Base-by-base conservation (phyloP, 164 flowering plant genomes). In the Chimonanthus praecox region DNA sequence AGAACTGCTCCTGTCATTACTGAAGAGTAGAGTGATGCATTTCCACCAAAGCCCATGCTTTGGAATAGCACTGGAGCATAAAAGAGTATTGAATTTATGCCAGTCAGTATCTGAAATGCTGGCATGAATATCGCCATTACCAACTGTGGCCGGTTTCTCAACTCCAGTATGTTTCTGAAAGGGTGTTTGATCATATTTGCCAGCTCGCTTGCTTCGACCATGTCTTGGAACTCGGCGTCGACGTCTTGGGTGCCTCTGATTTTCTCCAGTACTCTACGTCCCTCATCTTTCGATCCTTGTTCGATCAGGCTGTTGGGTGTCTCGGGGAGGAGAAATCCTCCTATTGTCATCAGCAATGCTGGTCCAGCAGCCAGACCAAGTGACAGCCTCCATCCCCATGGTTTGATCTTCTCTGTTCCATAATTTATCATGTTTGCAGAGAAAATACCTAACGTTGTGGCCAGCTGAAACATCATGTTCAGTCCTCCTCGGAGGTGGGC, bases 321-420 rank as follows among this genome's bases (percentile, higher is more conserved):
- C 78, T 94, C 98, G 0, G 97, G 95, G 18, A 94, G 86, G 51
- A 92, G 73, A 43, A 86, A 6, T 2, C 98, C 98, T 43, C 98
- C 98, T 2, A 87, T 74, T 3, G 92, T 90, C 98, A 94, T 94
- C 21, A 94, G 18, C 0, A 84, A 18, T 7, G 97, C 98, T 7
- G 98, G 98, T 6, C 74, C 73, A 45, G 92, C 94, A 3, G 97
- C 98, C 61, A 94, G 84, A 58, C 97, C 97, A 1, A 94, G 82
- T 20, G 97, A 94, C 46, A 94, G 91, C 78, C 99, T 87, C 99
- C 99, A 94, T 47, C 99, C 97, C 95, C 94, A 92, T 16, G 91
- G 89, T 0, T 76, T 69, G 21, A 94, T 81, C 80, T 90, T 91
- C 49, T 81, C 80, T 4, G 97, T 92, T 49, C 95, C 94, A 72